Percentiles rank a stretch among this genome's conserved stretches.
These are phyloP conservation scores for Cardiospermum halicacabum DNA, from an alignment of 345 rosid genomes.

Conservation along the genomic window DNA sequence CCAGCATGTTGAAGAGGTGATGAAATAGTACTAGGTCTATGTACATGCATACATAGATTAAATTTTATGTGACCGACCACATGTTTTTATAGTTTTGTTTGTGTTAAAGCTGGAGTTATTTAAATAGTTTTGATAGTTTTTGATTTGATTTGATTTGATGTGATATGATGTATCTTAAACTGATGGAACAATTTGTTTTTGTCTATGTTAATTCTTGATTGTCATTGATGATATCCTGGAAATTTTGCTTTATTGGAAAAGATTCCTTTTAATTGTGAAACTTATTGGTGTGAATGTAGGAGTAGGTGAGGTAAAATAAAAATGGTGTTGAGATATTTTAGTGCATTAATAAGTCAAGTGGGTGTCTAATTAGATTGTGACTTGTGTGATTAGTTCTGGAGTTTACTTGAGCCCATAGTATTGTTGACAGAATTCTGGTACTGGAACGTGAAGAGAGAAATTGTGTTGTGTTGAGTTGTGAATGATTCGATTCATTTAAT, in stretches of 20 bases:
- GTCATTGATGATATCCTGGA: background rate
- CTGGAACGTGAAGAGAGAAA: background rate
- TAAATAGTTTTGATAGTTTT: background rate
- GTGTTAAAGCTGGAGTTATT: background rate
- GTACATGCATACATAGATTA: background rate
- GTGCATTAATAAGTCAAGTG: slow-evolving; percentile 12
- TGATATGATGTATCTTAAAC: background rate
- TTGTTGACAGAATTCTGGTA: background rate
- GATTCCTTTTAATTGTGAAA: background rate
- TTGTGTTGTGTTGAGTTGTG: too few species aligned
- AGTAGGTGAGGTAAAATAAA: slow-evolving; percentile 11
- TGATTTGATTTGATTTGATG: background rate
- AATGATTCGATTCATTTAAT: background rate
- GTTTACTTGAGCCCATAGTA: slow-evolving; percentile 13
- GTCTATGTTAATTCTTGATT: background rate
- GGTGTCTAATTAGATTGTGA: slow-evolving; percentile 18
- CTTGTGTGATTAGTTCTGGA: slow-evolving; percentile 1
- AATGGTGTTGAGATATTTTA: background rate
- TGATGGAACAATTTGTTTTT: background rate
- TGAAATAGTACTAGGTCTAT: background rate
- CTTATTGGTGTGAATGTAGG: background rate
- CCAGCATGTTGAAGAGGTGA: slow-evolving; percentile 22
- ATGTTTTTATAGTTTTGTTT: background rate
- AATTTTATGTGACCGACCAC: slow-evolving; percentile 15
- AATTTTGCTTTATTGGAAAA: background rate